phyloP scores from a whole-genome alignment of 2,329 filamentous ascomycete genomes.

The Paecilomyces formosus region DNA sequence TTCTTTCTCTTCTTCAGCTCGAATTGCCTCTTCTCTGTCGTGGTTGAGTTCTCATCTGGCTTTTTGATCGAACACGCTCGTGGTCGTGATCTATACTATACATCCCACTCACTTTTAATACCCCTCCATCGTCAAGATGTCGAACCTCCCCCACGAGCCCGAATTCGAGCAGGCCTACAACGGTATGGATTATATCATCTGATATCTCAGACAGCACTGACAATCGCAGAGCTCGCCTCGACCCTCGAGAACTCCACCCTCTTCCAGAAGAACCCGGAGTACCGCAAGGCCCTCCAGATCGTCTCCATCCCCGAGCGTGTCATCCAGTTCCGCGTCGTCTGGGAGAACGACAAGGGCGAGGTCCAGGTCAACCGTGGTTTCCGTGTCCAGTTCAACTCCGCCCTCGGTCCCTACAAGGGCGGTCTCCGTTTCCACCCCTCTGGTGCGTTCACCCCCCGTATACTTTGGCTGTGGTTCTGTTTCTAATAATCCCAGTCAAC shows the following conservation, averaged over 20 bases:
- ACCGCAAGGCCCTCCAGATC: conserved; percentile 81
- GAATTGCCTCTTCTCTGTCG: conserved; percentile 4
- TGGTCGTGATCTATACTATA: conserved; percentile 3
- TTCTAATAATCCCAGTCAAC: conserved; percentile 33
- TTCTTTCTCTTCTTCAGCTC: conserved; percentile 9
- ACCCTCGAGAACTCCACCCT: conserved; percentile 91
- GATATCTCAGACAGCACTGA: no score
- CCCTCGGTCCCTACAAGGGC: conserved; percentile 95
- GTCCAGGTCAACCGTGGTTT: conserved; percentile 90
- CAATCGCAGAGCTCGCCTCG: conserved; percentile 71
- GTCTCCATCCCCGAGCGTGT: conserved; percentile 87
- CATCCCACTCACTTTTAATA: conserved; percentile 3
- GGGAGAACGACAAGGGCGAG: conserved; percentile 88
- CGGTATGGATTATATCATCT: no score
- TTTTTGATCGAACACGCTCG: conserved; percentile 1
- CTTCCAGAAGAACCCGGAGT: conserved; percentile 91
- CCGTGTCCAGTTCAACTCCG: conserved; percentile 98
- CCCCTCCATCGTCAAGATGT: conserved; percentile 50
- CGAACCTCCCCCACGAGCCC: conserved; percentile 78
- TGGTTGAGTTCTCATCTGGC: not conserved
- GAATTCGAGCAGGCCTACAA: conserved; percentile 99
- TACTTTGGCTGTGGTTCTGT: no score
- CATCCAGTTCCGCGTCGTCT: conserved; percentile 94
- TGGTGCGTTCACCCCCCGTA: conserved; percentile 25
- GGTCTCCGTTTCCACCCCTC: conserved; percentile 90